Evolutionary conservation across 768 basidiomycete genomes (phyloP).

Genomic region (Auriscalpium orientale): DNA sequence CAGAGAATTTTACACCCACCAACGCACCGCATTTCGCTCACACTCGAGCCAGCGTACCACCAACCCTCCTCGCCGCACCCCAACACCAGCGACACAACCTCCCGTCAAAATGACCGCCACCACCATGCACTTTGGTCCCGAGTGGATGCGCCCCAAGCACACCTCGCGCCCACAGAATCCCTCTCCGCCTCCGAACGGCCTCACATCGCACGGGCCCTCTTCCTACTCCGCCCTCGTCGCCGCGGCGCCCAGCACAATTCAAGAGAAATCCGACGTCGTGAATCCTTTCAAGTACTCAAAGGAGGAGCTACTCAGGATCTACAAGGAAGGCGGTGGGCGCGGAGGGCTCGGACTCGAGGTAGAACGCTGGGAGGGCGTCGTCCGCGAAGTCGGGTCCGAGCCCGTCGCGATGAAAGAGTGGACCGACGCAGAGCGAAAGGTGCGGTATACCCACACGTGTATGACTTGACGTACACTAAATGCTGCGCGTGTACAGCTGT

Average conservation of each 20-base stretch:
- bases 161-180: slow-evolving; percentile 49
- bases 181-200: slow-evolving; percentile 47
- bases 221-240: slow-evolving; percentile 70
- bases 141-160: slow-evolving; percentile 86
- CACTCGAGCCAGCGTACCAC: background rate
- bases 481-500: slow-evolving; percentile 44
- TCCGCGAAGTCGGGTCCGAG: slow-evolving; percentile 64
- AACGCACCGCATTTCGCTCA: background rate
- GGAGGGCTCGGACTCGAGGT: slow-evolving; percentile 77
- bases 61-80: background rate
- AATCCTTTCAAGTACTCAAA: slow-evolving; percentile 85
- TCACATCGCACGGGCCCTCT: slow-evolving; percentile 42
- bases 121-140: slow-evolving; percentile 86
- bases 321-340: slow-evolving; percentile 69
- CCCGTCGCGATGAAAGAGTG: slow-evolving; percentile 75
- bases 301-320: slow-evolving; percentile 78
- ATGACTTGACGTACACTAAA: background rate
- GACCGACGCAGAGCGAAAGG: slow-evolving; percentile 84
- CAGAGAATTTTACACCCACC: background rate
- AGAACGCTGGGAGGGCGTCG: slow-evolving; percentile 85
- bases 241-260: slow-evolving; percentile 38
- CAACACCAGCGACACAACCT: background rate
- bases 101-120: slow-evolving; percentile 41
- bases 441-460: slow-evolving; percentile 24
- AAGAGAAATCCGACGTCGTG: slow-evolving; percentile 52